phyloP scores from a whole-genome alignment of 2,329 filamentous ascomycete species.

The Trichoderma hamatum region DNA sequence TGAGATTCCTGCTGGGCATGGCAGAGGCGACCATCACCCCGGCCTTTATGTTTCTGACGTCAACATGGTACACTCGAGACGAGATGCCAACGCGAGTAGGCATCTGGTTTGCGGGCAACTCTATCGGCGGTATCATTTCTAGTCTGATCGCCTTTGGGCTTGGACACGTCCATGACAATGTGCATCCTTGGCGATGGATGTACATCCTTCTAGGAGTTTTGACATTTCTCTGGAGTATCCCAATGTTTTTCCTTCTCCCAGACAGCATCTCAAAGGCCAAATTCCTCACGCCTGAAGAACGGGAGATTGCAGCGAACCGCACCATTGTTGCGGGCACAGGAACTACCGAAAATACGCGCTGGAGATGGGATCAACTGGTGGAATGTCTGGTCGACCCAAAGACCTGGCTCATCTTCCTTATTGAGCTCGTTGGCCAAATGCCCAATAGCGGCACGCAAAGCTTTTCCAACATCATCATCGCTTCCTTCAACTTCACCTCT shows the following conservation, averaged over 20 bases:
- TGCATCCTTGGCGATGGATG: conserved; percentile 61
- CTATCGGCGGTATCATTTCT: conserved; percentile 51
- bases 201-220: conserved; percentile 57
- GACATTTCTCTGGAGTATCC: conserved; percentile 56
- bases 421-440: conserved; percentile 59
- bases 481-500: conserved; percentile 58
- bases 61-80: conserved; percentile 53
- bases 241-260: conserved; percentile 53
- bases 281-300: conserved; percentile 60
- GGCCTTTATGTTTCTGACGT: conserved; percentile 56
- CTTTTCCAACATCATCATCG: conserved; percentile 61
- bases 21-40: conserved; percentile 58
- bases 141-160: conserved; percentile 58
- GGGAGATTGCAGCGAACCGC: conserved; percentile 50
- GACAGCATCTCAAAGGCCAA: conserved; percentile 57
- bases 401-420: conserved; percentile 60
- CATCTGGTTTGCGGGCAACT: conserved; percentile 59
- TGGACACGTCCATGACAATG: conserved; percentile 52
- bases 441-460: conserved; percentile 65
- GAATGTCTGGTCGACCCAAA: conserved; percentile 62
- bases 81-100: conserved; percentile 55
- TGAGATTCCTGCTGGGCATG: conserved; percentile 57
- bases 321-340: conserved; percentile 56
- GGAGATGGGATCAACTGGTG: conserved; percentile 53
- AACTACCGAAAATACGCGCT: conserved; percentile 51